A percentile compares a stretch with the other conserved stretches of the same genome.
Evolutionary conservation across 2,329 filamentous ascomycete species (phyloP).

Genomic region (Phialophora tarda): DNA sequence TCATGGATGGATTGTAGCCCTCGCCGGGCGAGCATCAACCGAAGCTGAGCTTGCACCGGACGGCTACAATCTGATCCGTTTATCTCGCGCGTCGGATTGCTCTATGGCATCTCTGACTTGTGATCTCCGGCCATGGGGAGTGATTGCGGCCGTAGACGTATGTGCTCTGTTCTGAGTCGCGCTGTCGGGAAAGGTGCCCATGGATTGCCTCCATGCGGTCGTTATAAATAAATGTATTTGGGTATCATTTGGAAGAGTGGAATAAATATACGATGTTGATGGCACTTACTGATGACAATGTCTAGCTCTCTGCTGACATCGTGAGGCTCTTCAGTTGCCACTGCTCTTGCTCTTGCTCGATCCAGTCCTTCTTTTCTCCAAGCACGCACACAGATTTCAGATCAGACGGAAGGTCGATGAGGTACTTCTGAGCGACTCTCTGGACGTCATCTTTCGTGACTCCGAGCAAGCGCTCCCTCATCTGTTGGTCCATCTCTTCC

Average conservation of each 20-base stretch:
- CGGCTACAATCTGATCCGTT: slow-evolving; percentile 37
- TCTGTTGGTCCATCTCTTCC: slow-evolving; percentile 84
- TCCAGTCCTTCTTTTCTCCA: slow-evolving; percentile 78
- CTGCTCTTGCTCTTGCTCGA: slow-evolving; percentile 34
- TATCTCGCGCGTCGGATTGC: slow-evolving; percentile 56
- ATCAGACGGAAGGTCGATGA: slow-evolving; percentile 70
- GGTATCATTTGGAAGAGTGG: slow-evolving; percentile 37
- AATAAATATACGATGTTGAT: slow-evolving; percentile 29
- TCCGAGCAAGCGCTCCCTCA: slow-evolving; percentile 83
- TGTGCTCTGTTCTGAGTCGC: slow-evolving; percentile 59
- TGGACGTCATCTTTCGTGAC: slow-evolving; percentile 81
- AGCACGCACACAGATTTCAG: slow-evolving; percentile 72
- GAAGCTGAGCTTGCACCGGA: slow-evolving; percentile 21
- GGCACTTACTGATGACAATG: slow-evolving; percentile 18
- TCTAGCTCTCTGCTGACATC: slow-evolving; percentile 31
- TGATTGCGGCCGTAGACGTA: slow-evolving; percentile 54
- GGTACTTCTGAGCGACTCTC: slow-evolving; percentile 78
- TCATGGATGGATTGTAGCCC: slow-evolving; percentile 5
- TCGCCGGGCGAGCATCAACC: slow-evolving; percentile 30
- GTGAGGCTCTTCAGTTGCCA: slow-evolving; percentile 36
- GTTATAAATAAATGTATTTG: slow-evolving; percentile 12
- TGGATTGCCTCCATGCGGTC: slow-evolving; percentile 18
- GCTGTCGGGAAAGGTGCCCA: slow-evolving; percentile 42
- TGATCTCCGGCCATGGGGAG: slow-evolving; percentile 59
- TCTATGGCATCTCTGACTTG: slow-evolving; percentile 49